Evolutionary conservation across 2,329 filamentous ascomycete species (phyloP).

Genomic region (Sporothrix inflata): DNA sequence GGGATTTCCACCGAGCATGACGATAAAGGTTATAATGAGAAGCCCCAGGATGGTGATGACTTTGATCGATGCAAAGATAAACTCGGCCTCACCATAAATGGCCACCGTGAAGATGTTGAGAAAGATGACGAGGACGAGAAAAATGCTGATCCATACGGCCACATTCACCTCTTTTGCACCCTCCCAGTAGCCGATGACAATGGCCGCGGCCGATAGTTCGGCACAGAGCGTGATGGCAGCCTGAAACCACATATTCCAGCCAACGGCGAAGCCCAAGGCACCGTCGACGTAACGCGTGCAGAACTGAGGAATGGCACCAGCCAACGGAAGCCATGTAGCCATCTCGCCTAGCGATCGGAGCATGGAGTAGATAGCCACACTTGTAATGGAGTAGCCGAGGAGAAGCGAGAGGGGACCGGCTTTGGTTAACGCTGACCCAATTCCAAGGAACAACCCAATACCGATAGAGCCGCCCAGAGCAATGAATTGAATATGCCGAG

Average conservation of each 20-base stretch:
- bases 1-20: constrained; percentile 49
- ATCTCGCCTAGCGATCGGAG: constrained; percentile 59
- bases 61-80: constrained; percentile 50
- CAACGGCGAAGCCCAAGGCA: constrained; percentile 51
- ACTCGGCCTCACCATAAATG: constrained; percentile 51
- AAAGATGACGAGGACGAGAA: constrained; percentile 42
- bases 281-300: constrained; percentile 51
- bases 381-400: constrained; percentile 48
- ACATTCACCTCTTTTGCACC: constrained; percentile 48
- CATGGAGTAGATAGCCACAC: constrained; percentile 49
- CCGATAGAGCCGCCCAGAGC: constrained; percentile 53
- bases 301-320: constrained; percentile 54
- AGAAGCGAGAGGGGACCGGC: constrained; percentile 49
- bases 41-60: constrained; percentile 44
- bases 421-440: constrained; percentile 46
- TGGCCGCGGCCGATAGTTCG: constrained; percentile 28
- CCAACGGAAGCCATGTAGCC: constrained; percentile 63
- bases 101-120: constrained; percentile 42
- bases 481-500: constrained; percentile 51
- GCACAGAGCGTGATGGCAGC: constrained; percentile 30
- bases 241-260: constrained; percentile 56
- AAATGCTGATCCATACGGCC: constrained; percentile 50
- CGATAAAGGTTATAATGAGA: constrained; percentile 54
- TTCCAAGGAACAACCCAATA: constrained; percentile 52
- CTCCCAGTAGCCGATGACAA: constrained; percentile 53